A percentile compares a stretch with the other conserved stretches of the same genome.
These are phyloP conservation scores for Cordyceps javanica DNA, from an alignment of 2,329 filamentous ascomycete genomes.

Conservation along the genomic window DNA sequence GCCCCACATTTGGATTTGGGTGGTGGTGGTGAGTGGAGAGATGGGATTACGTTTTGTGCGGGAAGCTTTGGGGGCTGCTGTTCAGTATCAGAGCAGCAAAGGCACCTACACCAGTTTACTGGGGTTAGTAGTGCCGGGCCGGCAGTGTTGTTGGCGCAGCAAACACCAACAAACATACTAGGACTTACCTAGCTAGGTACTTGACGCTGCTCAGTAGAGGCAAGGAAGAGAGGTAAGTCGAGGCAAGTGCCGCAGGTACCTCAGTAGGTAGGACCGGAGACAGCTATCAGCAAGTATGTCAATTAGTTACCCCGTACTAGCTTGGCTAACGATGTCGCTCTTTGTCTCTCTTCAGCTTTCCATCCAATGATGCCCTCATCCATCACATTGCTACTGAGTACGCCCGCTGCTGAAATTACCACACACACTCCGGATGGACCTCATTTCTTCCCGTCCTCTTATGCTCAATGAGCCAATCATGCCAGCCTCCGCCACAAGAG, in stretches of 20 bases:
- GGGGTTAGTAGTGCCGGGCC: too few species aligned
- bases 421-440: background rate
- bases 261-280: too few species aligned
- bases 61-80: background rate
- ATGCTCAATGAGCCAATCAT: background rate
- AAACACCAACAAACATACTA: background rate
- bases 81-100: too few species aligned
- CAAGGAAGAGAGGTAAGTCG: too few species aligned
- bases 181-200: too few species aligned
- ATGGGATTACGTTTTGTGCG: background rate
- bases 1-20: slow-evolving; percentile 4
- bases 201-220: too few species aligned
- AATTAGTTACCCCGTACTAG: too few species aligned
- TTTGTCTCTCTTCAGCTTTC: background rate
- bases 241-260: too few species aligned
- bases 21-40: too few species aligned
- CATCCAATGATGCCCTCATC: background rate
- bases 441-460: background rate
- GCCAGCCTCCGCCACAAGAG: background rate
- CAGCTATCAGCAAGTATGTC: too few species aligned
- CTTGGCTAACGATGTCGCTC: background rate
- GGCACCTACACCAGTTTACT: too few species aligned
- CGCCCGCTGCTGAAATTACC: slow-evolving; percentile 3
- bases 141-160: too few species aligned
- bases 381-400: background rate